Conservation (phyloP, 148 eudicot genomes). For the Hydrangea macrophylla region DNA sequence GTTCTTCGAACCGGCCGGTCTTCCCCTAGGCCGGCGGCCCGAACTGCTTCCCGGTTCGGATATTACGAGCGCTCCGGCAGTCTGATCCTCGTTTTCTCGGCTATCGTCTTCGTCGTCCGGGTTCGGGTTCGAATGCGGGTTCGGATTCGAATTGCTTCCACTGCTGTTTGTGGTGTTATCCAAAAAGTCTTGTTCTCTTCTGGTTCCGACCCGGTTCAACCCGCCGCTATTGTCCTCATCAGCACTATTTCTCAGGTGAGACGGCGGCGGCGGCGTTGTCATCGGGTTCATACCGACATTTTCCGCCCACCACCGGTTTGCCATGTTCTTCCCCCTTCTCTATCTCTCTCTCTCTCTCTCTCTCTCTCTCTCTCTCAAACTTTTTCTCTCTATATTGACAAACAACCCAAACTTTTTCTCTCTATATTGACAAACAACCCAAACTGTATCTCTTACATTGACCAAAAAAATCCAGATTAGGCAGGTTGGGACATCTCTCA, state of each 20-base stretch:
- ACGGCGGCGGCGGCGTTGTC: background rate
- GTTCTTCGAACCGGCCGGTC: constrained; percentile 74
- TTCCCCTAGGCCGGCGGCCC: constrained; percentile 59
- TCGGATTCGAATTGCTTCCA: constrained; percentile 22
- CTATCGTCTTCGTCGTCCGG: constrained; percentile 25
- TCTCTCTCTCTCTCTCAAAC: background rate
- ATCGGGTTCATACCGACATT: constrained; percentile 56
- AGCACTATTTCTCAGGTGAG: constrained; percentile 9
- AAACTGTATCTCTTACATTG: background rate
- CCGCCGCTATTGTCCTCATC: constrained; percentile 12
- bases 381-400: background rate
- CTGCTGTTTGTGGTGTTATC: constrained; percentile 14
- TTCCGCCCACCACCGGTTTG: constrained; percentile 78
- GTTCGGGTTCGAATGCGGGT: constrained; percentile 13
- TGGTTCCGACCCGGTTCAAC: constrained; percentile 11
- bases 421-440: background rate
- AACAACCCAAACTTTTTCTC: background rate
- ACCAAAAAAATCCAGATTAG: background rate
- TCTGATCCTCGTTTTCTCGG: constrained; percentile 4
- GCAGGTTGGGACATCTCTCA: background rate
- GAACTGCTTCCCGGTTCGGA: constrained; percentile 29
- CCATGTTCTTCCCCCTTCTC: constrained; percentile 23
- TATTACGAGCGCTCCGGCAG: constrained; percentile 28
- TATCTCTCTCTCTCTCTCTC: background rate
- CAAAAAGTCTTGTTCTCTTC: constrained; percentile 23